Evolutionary conservation across 2,329 filamentous ascomycete genomes (phyloP), one percentile per base, ranked within the genome.

Genomic region (Aspergillus vadensis): DNA sequence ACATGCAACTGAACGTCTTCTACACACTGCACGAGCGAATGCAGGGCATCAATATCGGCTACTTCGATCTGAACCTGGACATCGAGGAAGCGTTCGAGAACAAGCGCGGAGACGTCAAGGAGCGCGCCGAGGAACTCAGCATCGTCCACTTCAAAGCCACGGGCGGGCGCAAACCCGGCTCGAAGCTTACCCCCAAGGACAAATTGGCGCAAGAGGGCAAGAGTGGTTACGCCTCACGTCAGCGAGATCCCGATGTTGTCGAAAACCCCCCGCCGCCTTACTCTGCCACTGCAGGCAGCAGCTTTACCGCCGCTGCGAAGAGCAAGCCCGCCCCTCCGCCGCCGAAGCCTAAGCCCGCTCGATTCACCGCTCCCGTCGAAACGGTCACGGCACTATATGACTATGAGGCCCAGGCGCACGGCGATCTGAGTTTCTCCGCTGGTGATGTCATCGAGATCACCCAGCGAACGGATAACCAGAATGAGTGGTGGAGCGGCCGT

Each of bases 1-100:
- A 98, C 82, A 99, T 99, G 95, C 95, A 99, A 78, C 86, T 99
- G 66, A 99, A 99, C 77, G 91, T 99, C 66, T 99, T 98, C 77
- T 99, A 99, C 79, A 99, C 95, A 1, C 83, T 99, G 57, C 95
- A 99, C 76, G 94, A 98, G 79, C 92, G 89, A 79, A 99, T 99
- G 95, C 95, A 99, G 80, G 88, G 85, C 67, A 92, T 96, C 76
- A 93, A 98, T 72, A 99, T 99, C 73, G 92, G 92, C 63, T 99
- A 99, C 80, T 99, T 99, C 77, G 91, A 99, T 76, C 85, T 99
- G 55, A 91, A 90, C 1, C 84, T 91, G 32, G 93, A 96, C 71
- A 89, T 99, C 47, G 92, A 97, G 75, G 94, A 94, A 65, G 93
- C 92, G 12, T 99, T 96, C 75, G 83, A 91, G 70, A 85, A 87